Evolutionary conservation across 352 stramenopile genomes (phyloP).

Genomic region (Hyaloperonospora brassicae): DNA sequence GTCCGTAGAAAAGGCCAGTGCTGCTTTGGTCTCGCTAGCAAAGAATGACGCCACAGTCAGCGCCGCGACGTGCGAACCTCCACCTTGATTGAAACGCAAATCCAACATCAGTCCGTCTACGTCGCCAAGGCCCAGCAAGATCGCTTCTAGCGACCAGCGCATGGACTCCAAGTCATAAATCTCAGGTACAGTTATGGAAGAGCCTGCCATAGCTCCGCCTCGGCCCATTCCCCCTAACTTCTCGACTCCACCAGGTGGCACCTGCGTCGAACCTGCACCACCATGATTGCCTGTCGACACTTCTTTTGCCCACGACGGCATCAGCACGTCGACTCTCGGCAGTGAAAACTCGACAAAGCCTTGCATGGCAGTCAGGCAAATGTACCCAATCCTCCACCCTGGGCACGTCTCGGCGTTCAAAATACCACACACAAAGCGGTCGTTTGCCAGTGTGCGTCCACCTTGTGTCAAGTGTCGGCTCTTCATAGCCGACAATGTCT

Average conservation of each 20-base stretch:
- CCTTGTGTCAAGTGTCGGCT: slow-evolving; percentile 48
- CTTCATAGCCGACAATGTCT: slow-evolving; percentile 40
- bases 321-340: slow-evolving; percentile 46
- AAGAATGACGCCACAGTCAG: slow-evolving; percentile 74
- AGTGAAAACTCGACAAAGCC: slow-evolving; percentile 78
- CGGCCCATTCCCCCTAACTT: slow-evolving; percentile 6
- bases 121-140: slow-evolving; percentile 52
- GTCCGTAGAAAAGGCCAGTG: slow-evolving; percentile 61
- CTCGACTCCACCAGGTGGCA: slow-evolving; percentile 15
- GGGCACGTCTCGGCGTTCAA: slow-evolving; percentile 65
- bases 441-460: slow-evolving; percentile 45
- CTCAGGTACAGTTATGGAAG: slow-evolving; percentile 45
- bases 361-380: slow-evolving; percentile 59
- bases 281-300: neutral
- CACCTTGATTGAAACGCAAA: slow-evolving; percentile 65
- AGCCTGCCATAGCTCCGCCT: slow-evolving; percentile 10
- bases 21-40: slow-evolving; percentile 29
- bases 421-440: slow-evolving; percentile 60
- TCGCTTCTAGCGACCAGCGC: slow-evolving; percentile 79
- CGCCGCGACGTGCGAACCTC: slow-evolving; percentile 51
- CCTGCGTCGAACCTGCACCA: slow-evolving; percentile 6
- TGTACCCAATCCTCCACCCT: slow-evolving; percentile 73
- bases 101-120: slow-evolving; percentile 71
- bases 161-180: slow-evolving; percentile 84
- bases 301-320: slow-evolving; percentile 40